Percentiles rank a stretch among this genome's conserved stretches.
Evolutionary conservation across 1,139 yeast genomes (phyloP).

Genomic region (Sugiyamaella pinicola): DNA sequence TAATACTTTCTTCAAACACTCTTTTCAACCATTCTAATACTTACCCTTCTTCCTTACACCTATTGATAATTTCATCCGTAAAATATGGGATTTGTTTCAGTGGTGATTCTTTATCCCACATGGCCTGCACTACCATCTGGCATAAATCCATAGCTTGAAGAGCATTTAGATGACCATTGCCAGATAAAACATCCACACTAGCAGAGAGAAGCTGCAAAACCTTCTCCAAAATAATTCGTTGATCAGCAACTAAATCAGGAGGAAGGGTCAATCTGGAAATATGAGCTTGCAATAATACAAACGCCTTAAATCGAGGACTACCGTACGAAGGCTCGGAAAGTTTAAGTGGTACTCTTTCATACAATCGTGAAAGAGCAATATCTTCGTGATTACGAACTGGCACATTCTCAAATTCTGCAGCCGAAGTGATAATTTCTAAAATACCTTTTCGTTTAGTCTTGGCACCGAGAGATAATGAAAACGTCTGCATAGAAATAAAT

Average conservation of each 20-base stretch:
- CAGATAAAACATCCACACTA: slow-evolving; percentile 71
- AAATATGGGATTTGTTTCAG: slow-evolving; percentile 82
- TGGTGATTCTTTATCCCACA: slow-evolving; percentile 82
- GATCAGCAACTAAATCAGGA: slow-evolving; percentile 62
- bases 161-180: slow-evolving; percentile 80
- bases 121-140: slow-evolving; percentile 86
- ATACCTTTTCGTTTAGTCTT: slow-evolving; percentile 57
- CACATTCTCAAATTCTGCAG: slow-evolving; percentile 67
- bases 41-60: slow-evolving; percentile 52
- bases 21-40: slow-evolving; percentile 16
- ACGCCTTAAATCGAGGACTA: slow-evolving; percentile 68
- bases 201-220: slow-evolving; percentile 61
- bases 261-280: slow-evolving; percentile 65
- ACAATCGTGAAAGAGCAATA: slow-evolving; percentile 50
- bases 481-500: slow-evolving; percentile 64
- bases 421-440: slow-evolving; percentile 65
- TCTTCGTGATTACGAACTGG: slow-evolving; percentile 67
- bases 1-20: neutral
- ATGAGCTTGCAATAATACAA: slow-evolving; percentile 78
- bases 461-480: slow-evolving; percentile 54
- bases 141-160: slow-evolving; percentile 82
- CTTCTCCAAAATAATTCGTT: slow-evolving; percentile 52
- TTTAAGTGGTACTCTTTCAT: slow-evolving; percentile 65
- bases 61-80: slow-evolving; percentile 53
- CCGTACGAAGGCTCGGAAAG: slow-evolving; percentile 40